Evolutionary conservation across 768 basidiomycete genomes (phyloP).

Genomic region (Lactifluus echinatus): DNA sequence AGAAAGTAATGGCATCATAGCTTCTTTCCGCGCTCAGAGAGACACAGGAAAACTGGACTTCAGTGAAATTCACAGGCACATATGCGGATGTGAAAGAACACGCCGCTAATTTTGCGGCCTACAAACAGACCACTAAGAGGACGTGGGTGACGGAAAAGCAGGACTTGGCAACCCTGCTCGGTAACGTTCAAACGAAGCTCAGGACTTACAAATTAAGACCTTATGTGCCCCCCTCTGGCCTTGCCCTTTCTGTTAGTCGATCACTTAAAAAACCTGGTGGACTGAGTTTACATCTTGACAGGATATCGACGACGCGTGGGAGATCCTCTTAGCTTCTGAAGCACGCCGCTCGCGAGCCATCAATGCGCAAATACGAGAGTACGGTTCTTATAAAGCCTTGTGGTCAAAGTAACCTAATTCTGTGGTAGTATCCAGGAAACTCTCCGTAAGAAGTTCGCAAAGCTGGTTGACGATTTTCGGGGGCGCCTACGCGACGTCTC

Average conservation of each 20-base stretch:
- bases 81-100: slow-evolving; percentile 78
- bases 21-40: slow-evolving; percentile 58
- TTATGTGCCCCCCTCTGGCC: slow-evolving; percentile 70
- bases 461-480: slow-evolving; percentile 70
- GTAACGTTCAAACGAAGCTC: slow-evolving; percentile 90
- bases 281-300: slow-evolving; percentile 11
- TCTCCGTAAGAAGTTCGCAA: slow-evolving; percentile 69
- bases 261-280: neutral
- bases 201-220: slow-evolving; percentile 81
- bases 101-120: slow-evolving; percentile 59
- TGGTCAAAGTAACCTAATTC: neutral
- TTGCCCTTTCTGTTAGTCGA: slow-evolving; percentile 46
- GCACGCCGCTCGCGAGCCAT: slow-evolving; percentile 70
- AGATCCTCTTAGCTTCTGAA: slow-evolving; percentile 60
- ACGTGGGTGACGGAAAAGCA: slow-evolving; percentile 86
- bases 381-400: slow-evolving; percentile 26
- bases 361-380: slow-evolving; percentile 87
- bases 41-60: slow-evolving; percentile 63
- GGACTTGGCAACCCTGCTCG: slow-evolving; percentile 79
- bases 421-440: slow-evolving; percentile 66
- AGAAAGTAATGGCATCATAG: slow-evolving; percentile 28
- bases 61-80: slow-evolving; percentile 55
- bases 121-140: slow-evolving; percentile 82
- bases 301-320: slow-evolving; percentile 80
- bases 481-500: slow-evolving; percentile 57